Evolutionary conservation across 768 basidiomycete genomes (phyloP).

Genomic region (Leccinellum rugosiceps): DNA sequence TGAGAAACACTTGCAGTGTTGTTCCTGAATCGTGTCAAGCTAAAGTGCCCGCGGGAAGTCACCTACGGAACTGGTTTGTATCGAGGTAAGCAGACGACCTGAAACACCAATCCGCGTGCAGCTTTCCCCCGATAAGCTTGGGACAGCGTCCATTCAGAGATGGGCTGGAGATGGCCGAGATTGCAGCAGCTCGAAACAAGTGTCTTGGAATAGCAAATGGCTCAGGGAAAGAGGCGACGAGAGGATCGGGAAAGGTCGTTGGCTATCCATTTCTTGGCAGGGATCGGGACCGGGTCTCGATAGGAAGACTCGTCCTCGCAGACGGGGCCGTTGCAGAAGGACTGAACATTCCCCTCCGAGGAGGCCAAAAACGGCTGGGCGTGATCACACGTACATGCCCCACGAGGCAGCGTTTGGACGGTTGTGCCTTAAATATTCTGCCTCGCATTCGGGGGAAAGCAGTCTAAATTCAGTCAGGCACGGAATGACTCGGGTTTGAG

Average conservation of each 20-base stretch:
- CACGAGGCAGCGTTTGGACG: slow-evolving; percentile 1
- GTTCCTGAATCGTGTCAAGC: neutral
- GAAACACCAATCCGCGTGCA: neutral
- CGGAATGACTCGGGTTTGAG: neutral
- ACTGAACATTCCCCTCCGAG: slow-evolving; percentile 1
- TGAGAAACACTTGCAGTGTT: neutral
- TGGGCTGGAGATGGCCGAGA: slow-evolving; percentile 1
- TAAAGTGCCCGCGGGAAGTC: neutral
- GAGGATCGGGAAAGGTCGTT: neutral
- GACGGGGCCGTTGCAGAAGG: neutral
- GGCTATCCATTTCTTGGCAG: neutral
- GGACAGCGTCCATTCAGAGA: neutral
- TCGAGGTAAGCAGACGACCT: too few relatives aligned
- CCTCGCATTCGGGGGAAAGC: slow-evolving; percentile 2
- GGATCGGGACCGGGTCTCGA: neutral
- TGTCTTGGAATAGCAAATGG: neutral
- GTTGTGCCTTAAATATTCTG: slow-evolving; percentile 1
- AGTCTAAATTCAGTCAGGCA: slow-evolving; percentile 10
- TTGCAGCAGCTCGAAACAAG: neutral
- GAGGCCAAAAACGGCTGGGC: slow-evolving; percentile 7
- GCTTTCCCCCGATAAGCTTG: neutral
- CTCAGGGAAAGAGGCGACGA: neutral
- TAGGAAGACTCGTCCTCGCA: neutral
- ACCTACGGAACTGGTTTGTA: neutral
- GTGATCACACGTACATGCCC: neutral